Conservation (phyloP, 495 filamentous ascomycete genomes). For the Aspergillus mulundensis region DNA sequence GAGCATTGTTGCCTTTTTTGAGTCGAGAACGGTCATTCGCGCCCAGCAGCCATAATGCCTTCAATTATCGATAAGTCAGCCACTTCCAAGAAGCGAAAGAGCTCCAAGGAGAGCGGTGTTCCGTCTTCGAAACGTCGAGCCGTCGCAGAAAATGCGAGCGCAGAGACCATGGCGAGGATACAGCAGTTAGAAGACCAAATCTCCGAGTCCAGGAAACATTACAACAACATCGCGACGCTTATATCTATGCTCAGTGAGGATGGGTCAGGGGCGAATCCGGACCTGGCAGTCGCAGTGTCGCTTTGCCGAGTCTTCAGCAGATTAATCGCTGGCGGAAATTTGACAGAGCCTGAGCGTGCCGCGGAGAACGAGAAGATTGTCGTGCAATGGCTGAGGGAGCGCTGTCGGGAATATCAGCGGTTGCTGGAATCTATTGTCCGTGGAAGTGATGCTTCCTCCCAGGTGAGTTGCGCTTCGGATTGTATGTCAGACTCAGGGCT, state of each 20-base stretch:
- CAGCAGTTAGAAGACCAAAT: slow-evolving; percentile 71
- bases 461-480: slow-evolving; percentile 20
- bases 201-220: slow-evolving; percentile 77
- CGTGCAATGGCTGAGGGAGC: slow-evolving; percentile 71
- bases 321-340: slow-evolving; percentile 69
- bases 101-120: slow-evolving; percentile 29
- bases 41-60: slow-evolving; percentile 29
- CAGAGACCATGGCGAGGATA: slow-evolving; percentile 55
- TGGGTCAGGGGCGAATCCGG: slow-evolving; percentile 36
- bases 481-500: slow-evolving; percentile 15
- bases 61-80: slow-evolving; percentile 17
- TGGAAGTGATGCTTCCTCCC: slow-evolving; percentile 46
- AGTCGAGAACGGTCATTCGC: not conserved
- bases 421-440: slow-evolving; percentile 52
- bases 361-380: slow-evolving; percentile 72
- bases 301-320: slow-evolving; percentile 87
- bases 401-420: slow-evolving; percentile 64
- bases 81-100: slow-evolving; percentile 43
- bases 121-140: slow-evolving; percentile 46
- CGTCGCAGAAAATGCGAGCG: slow-evolving; percentile 35
- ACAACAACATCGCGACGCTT: slow-evolving; percentile 84
- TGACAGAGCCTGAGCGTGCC: slow-evolving; percentile 58
- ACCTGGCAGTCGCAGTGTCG: slow-evolving; percentile 65
- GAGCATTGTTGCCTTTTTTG: not conserved
- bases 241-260: slow-evolving; percentile 55